phyloP scores from a whole-genome alignment of 1,139 yeast genomes.

The Suhomyces anneliseae region DNA sequence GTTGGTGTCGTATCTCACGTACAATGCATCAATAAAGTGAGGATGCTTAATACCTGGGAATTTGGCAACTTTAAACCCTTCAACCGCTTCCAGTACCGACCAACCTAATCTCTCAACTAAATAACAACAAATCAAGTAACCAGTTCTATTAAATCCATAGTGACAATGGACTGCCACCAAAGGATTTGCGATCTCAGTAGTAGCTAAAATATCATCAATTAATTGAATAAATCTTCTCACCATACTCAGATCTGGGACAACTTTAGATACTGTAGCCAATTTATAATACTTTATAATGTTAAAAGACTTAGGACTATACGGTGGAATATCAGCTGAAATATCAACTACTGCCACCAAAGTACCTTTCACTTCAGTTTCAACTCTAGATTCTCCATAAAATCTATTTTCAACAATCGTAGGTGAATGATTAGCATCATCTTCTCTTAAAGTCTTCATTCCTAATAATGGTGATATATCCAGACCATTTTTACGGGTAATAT shows the following conservation, averaged over 20 bases:
- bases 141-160: conserved; percentile 80
- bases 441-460: conserved; percentile 76
- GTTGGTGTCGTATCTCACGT: conserved; percentile 54
- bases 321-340: conserved; percentile 75
- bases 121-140: conserved; percentile 70
- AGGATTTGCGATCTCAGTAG: conserved; percentile 26
- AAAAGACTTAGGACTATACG: conserved; percentile 65
- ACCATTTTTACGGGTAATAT: conserved; percentile 35
- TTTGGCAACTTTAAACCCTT: conserved; percentile 57
- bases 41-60: conserved; percentile 77
- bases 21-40: conserved; percentile 73
- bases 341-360: conserved; percentile 61
- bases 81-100: conserved; percentile 63
- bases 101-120: conserved; percentile 61
- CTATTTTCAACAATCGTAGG: conserved; percentile 52
- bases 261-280: conserved; percentile 76
- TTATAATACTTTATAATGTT: conserved; percentile 57
- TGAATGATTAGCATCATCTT: conserved; percentile 61
- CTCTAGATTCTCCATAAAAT: conserved; percentile 39
- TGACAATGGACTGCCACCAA: conserved; percentile 74
- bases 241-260: conserved; percentile 66
- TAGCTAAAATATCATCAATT: conserved; percentile 48
- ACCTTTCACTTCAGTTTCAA: conserved; percentile 24
- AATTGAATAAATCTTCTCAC: conserved; percentile 57
- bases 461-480: conserved; percentile 49